Percentiles rank a stretch among this genome's conserved stretches.
phyloP scores from a whole-genome alignment of 257 asterid species.

The Scutellaria galericulata region DNA sequence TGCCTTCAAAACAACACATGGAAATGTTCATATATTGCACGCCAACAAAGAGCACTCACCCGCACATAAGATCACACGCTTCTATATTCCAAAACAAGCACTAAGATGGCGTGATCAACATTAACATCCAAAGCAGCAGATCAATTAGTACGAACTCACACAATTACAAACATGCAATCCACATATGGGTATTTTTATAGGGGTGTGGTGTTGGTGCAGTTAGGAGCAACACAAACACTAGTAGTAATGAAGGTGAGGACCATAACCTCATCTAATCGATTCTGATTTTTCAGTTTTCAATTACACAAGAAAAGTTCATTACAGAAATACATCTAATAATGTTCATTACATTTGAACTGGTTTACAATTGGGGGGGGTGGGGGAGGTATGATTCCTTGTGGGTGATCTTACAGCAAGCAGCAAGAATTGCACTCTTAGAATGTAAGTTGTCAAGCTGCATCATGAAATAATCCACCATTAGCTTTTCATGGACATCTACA shows the following conservation, averaged over 20 bases:
- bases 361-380: constrained; percentile 25
- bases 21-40: background rate
- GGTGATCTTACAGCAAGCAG: constrained; percentile 23
- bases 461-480: constrained; percentile 4
- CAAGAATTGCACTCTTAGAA: constrained; percentile 19
- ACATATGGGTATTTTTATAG: background rate
- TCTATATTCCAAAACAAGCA: background rate
- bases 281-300: background rate
- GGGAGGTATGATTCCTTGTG: constrained; percentile 3
- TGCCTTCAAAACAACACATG: background rate
- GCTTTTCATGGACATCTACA: constrained; percentile 28
- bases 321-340: constrained; percentile 24
- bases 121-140: background rate
- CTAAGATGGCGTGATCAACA: background rate
- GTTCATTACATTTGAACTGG: background rate
- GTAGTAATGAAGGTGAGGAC: background rate
- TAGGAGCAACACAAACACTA: background rate
- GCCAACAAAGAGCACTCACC: background rate
- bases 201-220: too few species aligned
- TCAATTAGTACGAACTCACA: background rate
- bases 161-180: too few species aligned
- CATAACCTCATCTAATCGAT: constrained; percentile 14
- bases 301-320: constrained; percentile 15
- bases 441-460: constrained; percentile 25
- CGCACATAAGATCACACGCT: too few species aligned